These are phyloP conservation scores for Cryoendolithus antarcticus DNA, from an alignment of 2,329 filamentous ascomycete genomes.

Conservation along the genomic window DNA sequence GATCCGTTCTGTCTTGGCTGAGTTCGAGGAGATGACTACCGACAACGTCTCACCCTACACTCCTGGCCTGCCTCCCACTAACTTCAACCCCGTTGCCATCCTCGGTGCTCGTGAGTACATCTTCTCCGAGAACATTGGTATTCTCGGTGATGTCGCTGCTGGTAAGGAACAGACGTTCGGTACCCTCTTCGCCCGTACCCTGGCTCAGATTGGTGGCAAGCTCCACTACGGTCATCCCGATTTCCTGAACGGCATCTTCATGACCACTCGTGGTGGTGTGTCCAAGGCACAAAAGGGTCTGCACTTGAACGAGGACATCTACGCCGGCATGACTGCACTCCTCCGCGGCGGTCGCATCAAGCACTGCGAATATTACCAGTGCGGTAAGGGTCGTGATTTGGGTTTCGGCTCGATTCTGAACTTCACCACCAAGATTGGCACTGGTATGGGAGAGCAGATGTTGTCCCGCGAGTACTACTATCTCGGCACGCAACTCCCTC, in stretches of 20 bases:
- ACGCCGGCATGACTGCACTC: constrained; percentile 94
- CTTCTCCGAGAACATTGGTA: constrained; percentile 99
- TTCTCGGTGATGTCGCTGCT: constrained; percentile 92
- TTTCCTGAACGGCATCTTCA: constrained; percentile 99
- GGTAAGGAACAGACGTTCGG: constrained; percentile 99
- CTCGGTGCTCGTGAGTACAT: constrained; percentile 98
- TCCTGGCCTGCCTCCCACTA: constrained; percentile 70
- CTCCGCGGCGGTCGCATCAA: constrained; percentile 96
- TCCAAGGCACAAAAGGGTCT: constrained; percentile 98
- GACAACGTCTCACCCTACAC: constrained; percentile 96
- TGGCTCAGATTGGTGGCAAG: constrained; percentile 95
- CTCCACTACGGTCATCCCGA: constrained; percentile 98
- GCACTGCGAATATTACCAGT: constrained; percentile 99
- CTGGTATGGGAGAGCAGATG: constrained; percentile 99
- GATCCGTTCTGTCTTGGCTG: constrained; percentile 91
- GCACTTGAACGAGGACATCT: constrained; percentile 99
- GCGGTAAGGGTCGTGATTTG: constrained; percentile 98
- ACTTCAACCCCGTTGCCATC: constrained; percentile 76
- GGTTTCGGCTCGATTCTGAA: constrained; percentile 98
- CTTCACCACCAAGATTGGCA: constrained; percentile 99
- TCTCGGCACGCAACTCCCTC: constrained; percentile 86
- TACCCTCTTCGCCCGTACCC: constrained; percentile 95
- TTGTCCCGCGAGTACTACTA: constrained; percentile 98
- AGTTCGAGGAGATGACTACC: constrained; percentile 97
- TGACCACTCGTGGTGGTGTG: constrained; percentile 95